phyloP scores from a whole-genome alignment of 163 green algal genomes.

The Volvox carteri region DNA sequence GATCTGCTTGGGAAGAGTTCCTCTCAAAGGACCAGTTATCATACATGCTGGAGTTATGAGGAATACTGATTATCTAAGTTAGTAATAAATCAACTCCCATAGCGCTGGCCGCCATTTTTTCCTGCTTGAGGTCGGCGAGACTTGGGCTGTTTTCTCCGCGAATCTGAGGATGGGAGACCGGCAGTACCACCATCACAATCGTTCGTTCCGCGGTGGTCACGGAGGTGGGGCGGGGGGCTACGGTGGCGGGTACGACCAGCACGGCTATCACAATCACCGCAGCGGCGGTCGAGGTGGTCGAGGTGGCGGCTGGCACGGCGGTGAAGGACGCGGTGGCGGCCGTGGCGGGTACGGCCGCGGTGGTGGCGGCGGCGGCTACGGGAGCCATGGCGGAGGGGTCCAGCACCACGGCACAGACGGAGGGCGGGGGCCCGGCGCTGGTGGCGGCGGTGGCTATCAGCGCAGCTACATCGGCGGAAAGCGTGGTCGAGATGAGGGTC shows the following conservation, averaged over 20 bases:
- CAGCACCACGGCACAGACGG: constrained; percentile 9
- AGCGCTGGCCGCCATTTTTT: too few species aligned
- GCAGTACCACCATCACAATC: background rate
- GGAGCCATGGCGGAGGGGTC: background rate
- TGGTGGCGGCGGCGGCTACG: background rate
- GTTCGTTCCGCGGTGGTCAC: background rate
- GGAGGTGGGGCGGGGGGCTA: constrained; percentile 3
- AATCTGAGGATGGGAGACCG: constrained; percentile 36
- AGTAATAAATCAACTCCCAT: too few species aligned
- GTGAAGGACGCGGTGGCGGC: constrained; percentile 13
- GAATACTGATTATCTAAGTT: too few species aligned
- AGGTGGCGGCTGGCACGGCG: background rate
- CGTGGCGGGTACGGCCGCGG: constrained; percentile 22
- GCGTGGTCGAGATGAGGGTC: constrained; percentile 59
- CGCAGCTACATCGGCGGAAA: constrained; percentile 66
- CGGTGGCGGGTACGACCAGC: background rate
- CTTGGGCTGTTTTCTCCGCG: background rate
- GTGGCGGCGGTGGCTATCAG: constrained; percentile 49
- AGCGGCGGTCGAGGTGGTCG: constrained; percentile 24
- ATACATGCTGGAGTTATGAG: too few species aligned
- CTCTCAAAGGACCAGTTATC: too few species aligned
- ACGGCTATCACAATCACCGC: background rate
- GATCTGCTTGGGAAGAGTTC: too few species aligned
- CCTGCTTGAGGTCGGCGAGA: too few species aligned
- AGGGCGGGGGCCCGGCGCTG: constrained; percentile 29